Evolutionary conservation across 2,329 filamentous ascomycete genomes (phyloP), one percentile per base, ranked within the genome.

Genomic region (Talaromyces sp.): DNA sequence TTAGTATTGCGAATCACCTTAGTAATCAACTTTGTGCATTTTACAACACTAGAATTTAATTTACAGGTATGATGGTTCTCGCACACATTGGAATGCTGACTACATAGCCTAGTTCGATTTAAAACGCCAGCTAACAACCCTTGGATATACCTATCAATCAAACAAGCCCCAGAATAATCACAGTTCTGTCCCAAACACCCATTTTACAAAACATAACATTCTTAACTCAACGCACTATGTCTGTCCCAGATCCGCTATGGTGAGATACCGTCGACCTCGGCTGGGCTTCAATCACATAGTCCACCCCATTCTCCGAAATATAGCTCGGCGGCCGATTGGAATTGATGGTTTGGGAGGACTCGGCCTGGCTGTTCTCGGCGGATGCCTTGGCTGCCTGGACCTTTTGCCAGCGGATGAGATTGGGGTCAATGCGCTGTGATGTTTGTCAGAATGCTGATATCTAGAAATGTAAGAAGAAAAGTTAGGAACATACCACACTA

Each of bases 371-470:
- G 50, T 8, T 31, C 31, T 31, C 30, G 27, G 27, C 27, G 23
- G 23, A 23, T 8, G 50, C 27, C 14, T 53, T 53, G 23, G 51
- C 31, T 40, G 57, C 67, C 60, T 36, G 79, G 66, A 87, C 89
- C 42, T 89, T 85, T 73, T 89, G 87, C 91, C 91, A 96, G 72
- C 90, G 92, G 30, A 96, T 81, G 14, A 91, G 81, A 69, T 94
- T 86, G 1, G 92, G 92, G 69, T 96, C 89, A 34, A 92, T 89
- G 55, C 90, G 83, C 85, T 90, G 68, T 31, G 7, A 56, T 34
- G 65, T 57, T 30, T 18, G 31, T 51, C n/a, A 47, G 30, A 18
- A 27, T 12, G 36, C 27, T 30, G n/a, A 33, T 30, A 16, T 16
- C 42, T n/a, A 56, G 27, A 27, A 60, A 23, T 51, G 31, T 40